These are phyloP conservation scores for Myochromella boudieri DNA, from an alignment of 768 basidiomycete species.

Conservation along the genomic window DNA sequence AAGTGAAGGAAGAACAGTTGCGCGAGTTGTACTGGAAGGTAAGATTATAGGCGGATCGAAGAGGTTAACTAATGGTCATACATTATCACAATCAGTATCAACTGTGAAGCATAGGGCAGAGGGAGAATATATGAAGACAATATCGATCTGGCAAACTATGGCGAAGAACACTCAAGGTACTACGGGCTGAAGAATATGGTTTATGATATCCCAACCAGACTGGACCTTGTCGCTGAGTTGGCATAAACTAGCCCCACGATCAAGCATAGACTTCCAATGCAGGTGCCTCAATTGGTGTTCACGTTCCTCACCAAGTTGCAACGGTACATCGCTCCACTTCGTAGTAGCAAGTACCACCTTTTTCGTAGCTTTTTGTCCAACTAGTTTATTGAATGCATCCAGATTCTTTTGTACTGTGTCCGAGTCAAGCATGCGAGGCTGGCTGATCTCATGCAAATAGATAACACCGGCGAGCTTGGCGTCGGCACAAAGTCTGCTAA, in stretches of 20 bases:
- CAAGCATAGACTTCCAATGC: not conserved
- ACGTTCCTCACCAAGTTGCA: conserved; percentile 4
- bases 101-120: no score
- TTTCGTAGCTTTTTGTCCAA: conserved; percentile 13
- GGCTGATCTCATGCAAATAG: conserved; percentile 18
- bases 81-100: no score
- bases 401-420: conserved; percentile 21
- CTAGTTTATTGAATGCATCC: conserved; percentile 15
- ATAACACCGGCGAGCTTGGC: conserved; percentile 16
- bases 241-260: not conserved
- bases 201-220: conserved; percentile 11
- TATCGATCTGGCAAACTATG: no score
- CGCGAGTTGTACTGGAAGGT: no score
- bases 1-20: no score
- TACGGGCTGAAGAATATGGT: no score
- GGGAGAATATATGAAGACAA: no score
- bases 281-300: conserved; percentile 9
- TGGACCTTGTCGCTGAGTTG: conserved; percentile 10
- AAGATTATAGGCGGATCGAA: no score
- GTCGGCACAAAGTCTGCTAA: conserved; percentile 10
- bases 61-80: no score
- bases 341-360: conserved; percentile 17
- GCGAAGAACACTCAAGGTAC: no score
- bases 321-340: conserved; percentile 11
- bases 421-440: conserved; percentile 20